These are phyloP conservation scores for Protomyces arabidopsidicola DNA, from an alignment of 1,139 yeast species.

Conservation along the genomic window DNA sequence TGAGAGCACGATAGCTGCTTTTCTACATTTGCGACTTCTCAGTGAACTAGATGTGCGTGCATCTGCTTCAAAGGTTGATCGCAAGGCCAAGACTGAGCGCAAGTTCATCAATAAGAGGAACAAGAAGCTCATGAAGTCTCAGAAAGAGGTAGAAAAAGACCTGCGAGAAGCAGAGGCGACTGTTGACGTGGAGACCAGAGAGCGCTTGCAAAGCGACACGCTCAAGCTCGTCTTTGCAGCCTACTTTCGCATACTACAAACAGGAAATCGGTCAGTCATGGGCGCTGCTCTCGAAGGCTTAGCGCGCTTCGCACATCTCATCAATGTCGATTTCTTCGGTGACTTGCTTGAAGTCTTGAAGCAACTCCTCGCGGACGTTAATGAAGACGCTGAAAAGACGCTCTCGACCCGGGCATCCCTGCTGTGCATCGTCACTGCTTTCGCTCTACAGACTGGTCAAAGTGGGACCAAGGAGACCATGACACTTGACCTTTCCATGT, in stretches of 20 bases:
- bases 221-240: slow-evolving; percentile 65
- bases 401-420: slow-evolving; percentile 59
- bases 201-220: slow-evolving; percentile 76
- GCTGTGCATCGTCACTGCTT: slow-evolving; percentile 83
- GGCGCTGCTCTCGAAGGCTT: slow-evolving; percentile 89
- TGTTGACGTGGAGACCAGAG: slow-evolving; percentile 81
- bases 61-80: slow-evolving; percentile 58
- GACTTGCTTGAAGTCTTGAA: slow-evolving; percentile 84
- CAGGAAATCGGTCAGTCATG: slow-evolving; percentile 60
- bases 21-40: slow-evolving; percentile 67
- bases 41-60: slow-evolving; percentile 57
- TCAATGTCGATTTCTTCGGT: slow-evolving; percentile 85
- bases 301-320: slow-evolving; percentile 84
- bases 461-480: slow-evolving; percentile 47
- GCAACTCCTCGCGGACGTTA: slow-evolving; percentile 50
- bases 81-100: slow-evolving; percentile 63
- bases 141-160: slow-evolving; percentile 82
- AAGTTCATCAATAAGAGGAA: slow-evolving; percentile 85
- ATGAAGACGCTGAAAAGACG: slow-evolving; percentile 33
- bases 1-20: slow-evolving; percentile 70
- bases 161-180: slow-evolving; percentile 81
- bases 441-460: slow-evolving; percentile 75
- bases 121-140: slow-evolving; percentile 71
- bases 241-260: slow-evolving; percentile 71
- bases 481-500: slow-evolving; percentile 34